phyloP scores from a whole-genome alignment of 2,329 filamentous ascomycete genomes.

The Fusarium praegraminearum region DNA sequence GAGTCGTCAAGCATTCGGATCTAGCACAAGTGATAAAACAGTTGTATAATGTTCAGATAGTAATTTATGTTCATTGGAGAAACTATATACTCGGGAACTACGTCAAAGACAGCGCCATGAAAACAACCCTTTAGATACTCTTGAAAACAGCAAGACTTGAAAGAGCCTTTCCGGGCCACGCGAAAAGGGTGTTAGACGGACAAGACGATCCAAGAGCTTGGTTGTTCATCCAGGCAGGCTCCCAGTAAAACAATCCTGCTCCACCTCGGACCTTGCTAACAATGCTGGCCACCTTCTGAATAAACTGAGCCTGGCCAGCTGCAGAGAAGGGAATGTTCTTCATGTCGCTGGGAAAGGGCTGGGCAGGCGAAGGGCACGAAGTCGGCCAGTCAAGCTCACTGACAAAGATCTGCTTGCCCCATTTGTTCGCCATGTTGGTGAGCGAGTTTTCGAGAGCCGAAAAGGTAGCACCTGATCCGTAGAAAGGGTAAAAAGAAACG shows the following conservation, averaged over 20 bases:
- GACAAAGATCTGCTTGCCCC: slow-evolving; percentile 75
- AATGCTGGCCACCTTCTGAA: slow-evolving; percentile 69
- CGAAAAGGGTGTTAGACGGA: slow-evolving; percentile 72
- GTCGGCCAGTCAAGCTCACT: slow-evolving; percentile 79
- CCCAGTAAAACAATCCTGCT: slow-evolving; percentile 77
- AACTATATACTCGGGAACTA: neutral
- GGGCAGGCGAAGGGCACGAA: slow-evolving; percentile 68
- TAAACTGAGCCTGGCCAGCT: slow-evolving; percentile 71
- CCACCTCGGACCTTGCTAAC: slow-evolving; percentile 66
- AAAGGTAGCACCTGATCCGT: slow-evolving; percentile 69
- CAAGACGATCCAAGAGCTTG: slow-evolving; percentile 73
- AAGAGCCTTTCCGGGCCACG: slow-evolving; percentile 64
- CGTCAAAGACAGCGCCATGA: neutral
- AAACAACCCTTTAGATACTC: slow-evolving; percentile 53
- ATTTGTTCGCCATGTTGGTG: slow-evolving; percentile 69
- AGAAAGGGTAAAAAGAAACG: slow-evolving; percentile 81
- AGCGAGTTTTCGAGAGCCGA: slow-evolving; percentile 66
- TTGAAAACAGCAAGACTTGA: slow-evolving; percentile 68
- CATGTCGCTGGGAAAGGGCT: slow-evolving; percentile 71
- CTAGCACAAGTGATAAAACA: neutral
- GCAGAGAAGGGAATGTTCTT: slow-evolving; percentile 70
- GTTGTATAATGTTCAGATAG: neutral
- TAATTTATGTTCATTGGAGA: neutral
- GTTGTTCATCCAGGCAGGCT: slow-evolving; percentile 78
- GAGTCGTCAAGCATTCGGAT: neutral